phyloP scores from a whole-genome alignment of 495 filamentous ascomycete genomes.

The Tuber melanosporum region DNA sequence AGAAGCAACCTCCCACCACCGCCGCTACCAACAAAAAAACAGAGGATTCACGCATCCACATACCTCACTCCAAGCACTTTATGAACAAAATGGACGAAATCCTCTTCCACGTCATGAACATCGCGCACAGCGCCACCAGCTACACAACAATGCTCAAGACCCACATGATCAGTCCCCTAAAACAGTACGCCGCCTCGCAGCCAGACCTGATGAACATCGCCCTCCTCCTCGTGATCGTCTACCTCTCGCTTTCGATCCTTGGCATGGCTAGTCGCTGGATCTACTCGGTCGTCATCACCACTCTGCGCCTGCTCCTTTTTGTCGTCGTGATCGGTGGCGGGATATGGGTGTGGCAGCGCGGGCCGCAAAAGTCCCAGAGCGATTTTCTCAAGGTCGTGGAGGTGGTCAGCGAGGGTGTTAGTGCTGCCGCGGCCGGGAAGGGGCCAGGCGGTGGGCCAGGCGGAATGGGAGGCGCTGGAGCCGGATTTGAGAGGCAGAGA shows the following conservation, averaged over 20 bases:
- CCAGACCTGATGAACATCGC: slow-evolving; percentile 37
- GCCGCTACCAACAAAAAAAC: background rate
- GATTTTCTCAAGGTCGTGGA: slow-evolving; percentile 25
- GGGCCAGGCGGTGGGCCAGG: slow-evolving; percentile 3
- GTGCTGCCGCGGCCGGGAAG: slow-evolving; percentile 5
- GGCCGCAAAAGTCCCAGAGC: slow-evolving; percentile 18
- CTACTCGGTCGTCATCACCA: slow-evolving; percentile 25
- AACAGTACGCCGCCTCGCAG: slow-evolving; percentile 29
- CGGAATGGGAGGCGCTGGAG: background rate
- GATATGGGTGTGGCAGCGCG: slow-evolving; percentile 31
- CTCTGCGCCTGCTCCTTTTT: slow-evolving; percentile 23
- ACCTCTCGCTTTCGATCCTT: slow-evolving; percentile 36
- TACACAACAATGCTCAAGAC: slow-evolving; percentile 20
- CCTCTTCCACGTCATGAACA: slow-evolving; percentile 15
- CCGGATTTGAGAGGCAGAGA: background rate
- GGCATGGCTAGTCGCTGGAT: slow-evolving; percentile 37
- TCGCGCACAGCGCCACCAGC: slow-evolving; percentile 22
- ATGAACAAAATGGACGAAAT: slow-evolving; percentile 27
- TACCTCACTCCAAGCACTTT: slow-evolving; percentile 1
- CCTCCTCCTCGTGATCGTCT: slow-evolving; percentile 34
- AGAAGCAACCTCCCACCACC: background rate
- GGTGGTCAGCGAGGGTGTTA: slow-evolving; percentile 17
- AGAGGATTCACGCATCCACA: background rate
- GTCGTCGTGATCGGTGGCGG: slow-evolving; percentile 19
- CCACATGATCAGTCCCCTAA: slow-evolving; percentile 20